These are phyloP conservation scores for Phialophora chinensis DNA, from an alignment of 2,329 filamentous ascomycete species.

Conservation along the genomic window DNA sequence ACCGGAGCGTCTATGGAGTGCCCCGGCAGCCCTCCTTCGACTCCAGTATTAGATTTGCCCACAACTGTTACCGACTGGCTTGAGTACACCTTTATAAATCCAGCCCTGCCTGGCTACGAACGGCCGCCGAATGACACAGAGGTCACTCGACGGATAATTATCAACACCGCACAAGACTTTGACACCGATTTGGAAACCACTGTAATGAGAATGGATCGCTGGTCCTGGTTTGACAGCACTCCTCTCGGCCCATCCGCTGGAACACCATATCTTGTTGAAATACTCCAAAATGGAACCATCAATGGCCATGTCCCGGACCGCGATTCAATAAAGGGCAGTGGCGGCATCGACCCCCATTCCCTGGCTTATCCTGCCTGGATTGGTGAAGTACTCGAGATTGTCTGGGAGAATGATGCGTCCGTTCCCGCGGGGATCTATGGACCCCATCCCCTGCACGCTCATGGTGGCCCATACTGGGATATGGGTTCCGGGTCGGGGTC, in stretches of 20 bases:
- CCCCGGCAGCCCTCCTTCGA: slow-evolving; percentile 9
- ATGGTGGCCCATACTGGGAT: slow-evolving; percentile 55
- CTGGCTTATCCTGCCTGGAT: slow-evolving; percentile 41
- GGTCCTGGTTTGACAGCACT: slow-evolving; percentile 30
- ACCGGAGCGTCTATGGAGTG: slow-evolving; percentile 4
- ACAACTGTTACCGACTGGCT: slow-evolving; percentile 31
- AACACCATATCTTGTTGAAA: slow-evolving; percentile 55
- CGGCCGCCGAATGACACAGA: slow-evolving; percentile 43
- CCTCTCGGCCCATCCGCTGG: slow-evolving; percentile 34
- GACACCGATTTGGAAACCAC: slow-evolving; percentile 30
- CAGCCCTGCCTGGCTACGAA: slow-evolving; percentile 33
- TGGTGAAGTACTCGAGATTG: slow-evolving; percentile 56
- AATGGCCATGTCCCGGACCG: slow-evolving; percentile 48
- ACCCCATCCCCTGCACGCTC: slow-evolving; percentile 55
- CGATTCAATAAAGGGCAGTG: slow-evolving; percentile 47
- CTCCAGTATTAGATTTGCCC: slow-evolving; percentile 38
- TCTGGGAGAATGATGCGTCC: slow-evolving; percentile 48
- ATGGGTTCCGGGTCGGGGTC: slow-evolving; percentile 54
- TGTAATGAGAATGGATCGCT: slow-evolving; percentile 45
- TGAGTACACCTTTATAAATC: slow-evolving; percentile 41
- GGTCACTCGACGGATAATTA: slow-evolving; percentile 58
- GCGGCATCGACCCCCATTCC: slow-evolving; percentile 51
- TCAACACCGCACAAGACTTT: slow-evolving; percentile 48
- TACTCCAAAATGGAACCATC: slow-evolving; percentile 48
- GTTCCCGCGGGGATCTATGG: slow-evolving; percentile 43